Conservation (phyloP, 139 green algal genomes). For the Chlamydomonas sp. region DNA sequence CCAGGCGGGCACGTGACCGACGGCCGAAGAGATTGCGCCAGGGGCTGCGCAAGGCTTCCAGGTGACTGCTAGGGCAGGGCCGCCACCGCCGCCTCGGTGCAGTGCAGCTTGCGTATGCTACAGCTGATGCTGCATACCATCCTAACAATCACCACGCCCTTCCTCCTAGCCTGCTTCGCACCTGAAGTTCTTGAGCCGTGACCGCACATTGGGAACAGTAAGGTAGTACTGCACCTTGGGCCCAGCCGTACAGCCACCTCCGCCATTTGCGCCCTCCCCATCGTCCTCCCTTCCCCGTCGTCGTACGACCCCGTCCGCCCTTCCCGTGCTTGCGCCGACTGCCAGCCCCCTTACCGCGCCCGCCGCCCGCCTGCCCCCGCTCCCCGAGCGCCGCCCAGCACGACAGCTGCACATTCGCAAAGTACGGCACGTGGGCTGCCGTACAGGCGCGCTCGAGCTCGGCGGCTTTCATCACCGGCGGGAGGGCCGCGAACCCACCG, state of each 20-base stretch:
- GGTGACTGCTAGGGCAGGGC: too few relatives aligned
- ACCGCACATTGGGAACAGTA: conserved; percentile 43
- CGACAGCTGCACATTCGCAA: conserved; percentile 49
- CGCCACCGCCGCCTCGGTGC: too few relatives aligned
- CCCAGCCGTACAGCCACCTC: background rate
- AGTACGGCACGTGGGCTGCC: conserved; percentile 45
- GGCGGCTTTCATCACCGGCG: background rate
- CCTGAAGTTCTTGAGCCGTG: conserved; percentile 40
- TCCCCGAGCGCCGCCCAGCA: conserved; percentile 5
- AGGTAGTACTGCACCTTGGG: conserved; percentile 49
- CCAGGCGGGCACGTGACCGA: too few relatives aligned
- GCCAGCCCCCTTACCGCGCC: conserved; percentile 1
- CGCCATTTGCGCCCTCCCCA: background rate
- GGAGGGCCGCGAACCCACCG: background rate
- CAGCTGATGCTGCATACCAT: conserved; percentile 23
- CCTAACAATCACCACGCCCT: background rate
- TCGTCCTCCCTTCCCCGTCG: conserved; percentile 37
- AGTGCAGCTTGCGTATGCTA: too few relatives aligned
- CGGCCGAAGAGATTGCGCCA: too few relatives aligned
- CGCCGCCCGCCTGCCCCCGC: conserved; percentile 8
- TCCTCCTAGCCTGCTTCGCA: background rate
- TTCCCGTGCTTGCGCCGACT: conserved; percentile 31
- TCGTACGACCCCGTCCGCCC: conserved; percentile 8
- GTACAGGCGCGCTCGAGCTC: conserved; percentile 41
- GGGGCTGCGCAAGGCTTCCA: too few relatives aligned